Evolutionary conservation across 1,139 yeast species (phyloP).

Genomic region (Scheffersomyces stambukii): DNA sequence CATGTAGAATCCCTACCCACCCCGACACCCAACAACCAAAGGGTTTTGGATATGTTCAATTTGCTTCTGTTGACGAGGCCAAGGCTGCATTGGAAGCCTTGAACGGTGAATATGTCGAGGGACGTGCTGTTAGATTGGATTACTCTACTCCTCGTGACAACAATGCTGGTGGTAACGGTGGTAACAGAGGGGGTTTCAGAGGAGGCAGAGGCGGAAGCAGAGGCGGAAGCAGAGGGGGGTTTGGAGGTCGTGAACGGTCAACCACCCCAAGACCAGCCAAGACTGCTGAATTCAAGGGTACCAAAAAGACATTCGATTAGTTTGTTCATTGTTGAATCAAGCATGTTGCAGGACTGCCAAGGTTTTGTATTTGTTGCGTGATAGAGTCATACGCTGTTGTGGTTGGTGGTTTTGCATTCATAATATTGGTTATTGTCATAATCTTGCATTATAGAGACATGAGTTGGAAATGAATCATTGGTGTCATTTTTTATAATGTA

Average conservation of each 20-base stretch:
- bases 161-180: constrained; percentile 29
- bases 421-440: too few relatives aligned
- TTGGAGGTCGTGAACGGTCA: constrained; percentile 42
- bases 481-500: too few relatives aligned
- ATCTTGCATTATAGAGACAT: too few relatives aligned
- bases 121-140: constrained; percentile 93
- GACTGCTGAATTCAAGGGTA: constrained; percentile 63
- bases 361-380: not conserved
- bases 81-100: constrained; percentile 81
- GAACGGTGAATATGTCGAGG: constrained; percentile 85
- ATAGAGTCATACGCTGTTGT: not conserved
- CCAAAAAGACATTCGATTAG: constrained; percentile 76
- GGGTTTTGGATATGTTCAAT: constrained; percentile 98
- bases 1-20: constrained; percentile 94
- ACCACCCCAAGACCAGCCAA: constrained; percentile 49
- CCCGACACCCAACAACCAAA: constrained; percentile 98
- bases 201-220: constrained; percentile 34
- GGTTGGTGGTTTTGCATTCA: not conserved
- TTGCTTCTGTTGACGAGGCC: constrained; percentile 81
- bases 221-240: constrained; percentile 23
- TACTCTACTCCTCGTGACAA: constrained; percentile 85
- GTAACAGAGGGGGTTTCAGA: constrained; percentile 35
- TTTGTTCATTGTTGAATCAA: not conserved
- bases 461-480: too few relatives aligned
- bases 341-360: not conserved